These are phyloP conservation scores for Narthecium ossifragum DNA, from an alignment of 106 monocot genomes.

Conservation along the genomic window DNA sequence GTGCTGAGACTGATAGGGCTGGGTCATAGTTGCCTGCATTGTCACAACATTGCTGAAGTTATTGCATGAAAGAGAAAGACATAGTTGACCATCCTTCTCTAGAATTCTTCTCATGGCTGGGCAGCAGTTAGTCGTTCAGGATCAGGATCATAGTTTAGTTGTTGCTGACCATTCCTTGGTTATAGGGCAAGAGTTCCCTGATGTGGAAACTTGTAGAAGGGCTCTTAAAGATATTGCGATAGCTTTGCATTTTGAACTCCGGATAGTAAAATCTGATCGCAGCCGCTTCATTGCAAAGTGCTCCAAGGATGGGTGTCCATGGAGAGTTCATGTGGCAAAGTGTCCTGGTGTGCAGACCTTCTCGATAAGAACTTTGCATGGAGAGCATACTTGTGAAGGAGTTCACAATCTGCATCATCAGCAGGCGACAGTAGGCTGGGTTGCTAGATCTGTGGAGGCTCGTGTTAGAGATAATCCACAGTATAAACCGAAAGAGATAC, in stretches of 20 bases:
- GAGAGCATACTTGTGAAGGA: constrained; percentile 84
- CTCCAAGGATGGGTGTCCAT: constrained; percentile 91
- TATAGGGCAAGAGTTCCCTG: constrained; percentile 84
- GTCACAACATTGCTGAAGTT: too few relatives aligned
- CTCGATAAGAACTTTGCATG: constrained; percentile 86
- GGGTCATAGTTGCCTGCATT: too few relatives aligned
- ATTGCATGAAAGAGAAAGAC: too few relatives aligned
- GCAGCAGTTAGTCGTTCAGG: not conserved
- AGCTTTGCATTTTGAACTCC: constrained; percentile 88
- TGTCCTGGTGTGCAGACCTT: constrained; percentile 83
- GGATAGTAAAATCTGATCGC: constrained; percentile 91
- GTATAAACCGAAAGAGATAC: constrained; percentile 92
- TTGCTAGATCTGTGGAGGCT: constrained; percentile 89
- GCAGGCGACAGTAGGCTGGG: constrained; percentile 99
- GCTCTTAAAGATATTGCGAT: constrained; percentile 86
- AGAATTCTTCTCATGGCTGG: constrained; percentile 13
- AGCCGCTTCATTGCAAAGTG: constrained; percentile 96
- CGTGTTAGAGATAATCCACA: constrained; percentile 79
- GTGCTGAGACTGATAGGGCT: too few relatives aligned
- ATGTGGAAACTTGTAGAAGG: constrained; percentile 82
- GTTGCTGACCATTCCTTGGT: constrained; percentile 39
- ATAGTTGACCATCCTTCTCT: too few relatives aligned
- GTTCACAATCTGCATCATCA: constrained; percentile 84
- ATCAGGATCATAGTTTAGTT: constrained; percentile 26
- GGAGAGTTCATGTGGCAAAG: constrained; percentile 94